phyloP scores from a whole-genome alignment of 1,284 basidiomycete genomes.

The Cutaneotrichosporon cutaneum region DNA sequence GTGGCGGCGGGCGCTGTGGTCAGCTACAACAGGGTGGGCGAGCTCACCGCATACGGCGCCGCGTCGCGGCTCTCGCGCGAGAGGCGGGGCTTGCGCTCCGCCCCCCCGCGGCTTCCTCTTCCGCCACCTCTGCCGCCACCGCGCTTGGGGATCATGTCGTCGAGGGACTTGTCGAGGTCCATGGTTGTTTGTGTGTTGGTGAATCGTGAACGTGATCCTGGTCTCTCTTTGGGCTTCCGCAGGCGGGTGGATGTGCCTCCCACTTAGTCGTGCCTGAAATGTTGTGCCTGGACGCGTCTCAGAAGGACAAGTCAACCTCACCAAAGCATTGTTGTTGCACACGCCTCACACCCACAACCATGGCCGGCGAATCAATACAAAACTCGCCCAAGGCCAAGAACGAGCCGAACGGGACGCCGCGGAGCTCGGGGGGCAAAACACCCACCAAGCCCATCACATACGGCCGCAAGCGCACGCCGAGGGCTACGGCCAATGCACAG shows the following conservation, averaged over 20 bases:
- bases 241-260: neutral
- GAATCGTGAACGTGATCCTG: neutral
- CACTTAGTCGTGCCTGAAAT: neutral
- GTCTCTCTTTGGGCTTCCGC: neutral
- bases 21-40: conserved; percentile 3
- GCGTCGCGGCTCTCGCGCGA: conserved; percentile 26
- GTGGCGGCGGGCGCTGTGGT: conserved; percentile 47
- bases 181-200: conserved; percentile 28
- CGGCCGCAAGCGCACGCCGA: neutral
- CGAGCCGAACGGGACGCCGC: neutral
- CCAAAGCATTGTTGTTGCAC: neutral
- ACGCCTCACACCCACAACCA: neutral
- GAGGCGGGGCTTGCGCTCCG: conserved; percentile 28
- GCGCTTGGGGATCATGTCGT: conserved; percentile 43
- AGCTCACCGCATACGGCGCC: conserved; percentile 43
- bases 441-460: neutral
- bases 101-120: conserved; percentile 6
- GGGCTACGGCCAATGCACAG: conserved; percentile 8
- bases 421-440: neutral
- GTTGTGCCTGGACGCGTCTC: conserved; percentile 4
- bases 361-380: neutral
- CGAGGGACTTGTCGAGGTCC: conserved; percentile 52
- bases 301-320: conserved; percentile 1
- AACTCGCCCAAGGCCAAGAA: conserved; percentile 5
- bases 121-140: conserved; percentile 6